phyloP scores from a whole-genome alignment of 345 rosid species.

The Luvunga scandens region DNA sequence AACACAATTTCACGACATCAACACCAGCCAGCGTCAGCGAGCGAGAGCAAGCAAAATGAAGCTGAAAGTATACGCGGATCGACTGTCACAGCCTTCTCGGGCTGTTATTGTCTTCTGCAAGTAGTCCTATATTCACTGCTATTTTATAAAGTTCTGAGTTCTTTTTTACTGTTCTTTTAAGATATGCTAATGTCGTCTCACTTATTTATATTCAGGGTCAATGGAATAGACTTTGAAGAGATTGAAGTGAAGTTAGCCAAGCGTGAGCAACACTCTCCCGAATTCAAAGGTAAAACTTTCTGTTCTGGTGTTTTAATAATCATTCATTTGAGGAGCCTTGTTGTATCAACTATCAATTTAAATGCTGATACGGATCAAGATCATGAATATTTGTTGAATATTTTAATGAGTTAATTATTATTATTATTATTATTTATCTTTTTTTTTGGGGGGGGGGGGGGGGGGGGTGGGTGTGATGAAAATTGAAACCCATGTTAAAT shows the following conservation, averaged over 20 bases:
- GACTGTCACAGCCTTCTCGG: slow-evolving; percentile 81
- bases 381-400: not conserved
- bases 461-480: too few species aligned
- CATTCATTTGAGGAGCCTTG: not conserved
- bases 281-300: slow-evolving; percentile 51
- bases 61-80: slow-evolving; percentile 72
- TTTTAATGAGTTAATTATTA: not conserved
- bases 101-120: slow-evolving; percentile 87
- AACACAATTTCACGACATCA: not conserved
- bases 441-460: too few species aligned
- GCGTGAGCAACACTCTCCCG: slow-evolving; percentile 55
- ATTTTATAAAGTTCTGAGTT: not conserved
- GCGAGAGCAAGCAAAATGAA: slow-evolving; percentile 28
- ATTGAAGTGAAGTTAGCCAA: slow-evolving; percentile 42
- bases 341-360: not conserved
- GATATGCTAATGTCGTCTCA: not conserved
- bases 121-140: slow-evolving; percentile 28
- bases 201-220: slow-evolving; percentile 35
- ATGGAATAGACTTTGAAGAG: slow-evolving; percentile 81
- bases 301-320: not conserved
- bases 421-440: not conserved
- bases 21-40: not conserved
- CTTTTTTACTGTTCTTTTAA: not conserved
- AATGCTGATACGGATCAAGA: not conserved
- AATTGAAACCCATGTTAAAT: not conserved